These are phyloP conservation scores for Alternaria rosae DNA, from an alignment of 2,329 filamentous ascomycete genomes.

Conservation along the genomic window DNA sequence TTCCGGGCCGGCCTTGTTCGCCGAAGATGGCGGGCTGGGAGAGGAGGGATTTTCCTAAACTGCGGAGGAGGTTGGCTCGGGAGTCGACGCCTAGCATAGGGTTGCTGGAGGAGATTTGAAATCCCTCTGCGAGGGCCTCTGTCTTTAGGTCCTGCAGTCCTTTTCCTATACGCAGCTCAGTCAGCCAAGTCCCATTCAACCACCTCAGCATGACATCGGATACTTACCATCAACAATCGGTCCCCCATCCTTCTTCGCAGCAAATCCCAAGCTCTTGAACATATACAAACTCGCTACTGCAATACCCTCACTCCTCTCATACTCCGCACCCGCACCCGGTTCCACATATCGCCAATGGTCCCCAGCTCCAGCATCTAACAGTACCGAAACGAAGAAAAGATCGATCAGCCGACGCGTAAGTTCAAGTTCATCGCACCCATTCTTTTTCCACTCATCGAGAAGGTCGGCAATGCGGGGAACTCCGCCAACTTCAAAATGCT, in stretches of 20 bases:
- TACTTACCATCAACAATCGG: conserved; percentile 74
- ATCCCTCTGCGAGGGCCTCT: conserved; percentile 74
- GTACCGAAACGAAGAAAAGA: conserved; percentile 78
- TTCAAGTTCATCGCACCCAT: conserved; percentile 69
- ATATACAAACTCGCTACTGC: conserved; percentile 81
- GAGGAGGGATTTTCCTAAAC: conserved; percentile 75
- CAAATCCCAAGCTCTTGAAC: conserved; percentile 85
- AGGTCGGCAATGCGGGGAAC: conserved; percentile 74
- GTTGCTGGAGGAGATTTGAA: conserved; percentile 83
- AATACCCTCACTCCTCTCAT: conserved; percentile 84
- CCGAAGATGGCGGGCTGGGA: conserved; percentile 80
- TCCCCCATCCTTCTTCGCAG: conserved; percentile 75
- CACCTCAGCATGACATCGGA: conserved; percentile 32
- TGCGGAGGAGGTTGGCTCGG: conserved; percentile 76
- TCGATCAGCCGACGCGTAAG: conserved; percentile 77
- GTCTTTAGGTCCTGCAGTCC: conserved; percentile 76
- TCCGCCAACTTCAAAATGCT: conserved; percentile 80
- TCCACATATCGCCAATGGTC: conserved; percentile 90
- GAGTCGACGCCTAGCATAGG: conserved; percentile 80
- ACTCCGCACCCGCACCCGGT: conserved; percentile 78
- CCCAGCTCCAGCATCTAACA: conserved; percentile 86
- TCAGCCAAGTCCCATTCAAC: not conserved
- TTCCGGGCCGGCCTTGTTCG: conserved; percentile 79
- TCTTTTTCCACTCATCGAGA: conserved; percentile 66
- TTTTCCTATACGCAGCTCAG: conserved; percentile 39